A percentile compares a stretch with the other conserved stretches of the same genome.
Evolutionary conservation across 805 yeast species (phyloP).

Genomic region (Yarrowia sp.): DNA sequence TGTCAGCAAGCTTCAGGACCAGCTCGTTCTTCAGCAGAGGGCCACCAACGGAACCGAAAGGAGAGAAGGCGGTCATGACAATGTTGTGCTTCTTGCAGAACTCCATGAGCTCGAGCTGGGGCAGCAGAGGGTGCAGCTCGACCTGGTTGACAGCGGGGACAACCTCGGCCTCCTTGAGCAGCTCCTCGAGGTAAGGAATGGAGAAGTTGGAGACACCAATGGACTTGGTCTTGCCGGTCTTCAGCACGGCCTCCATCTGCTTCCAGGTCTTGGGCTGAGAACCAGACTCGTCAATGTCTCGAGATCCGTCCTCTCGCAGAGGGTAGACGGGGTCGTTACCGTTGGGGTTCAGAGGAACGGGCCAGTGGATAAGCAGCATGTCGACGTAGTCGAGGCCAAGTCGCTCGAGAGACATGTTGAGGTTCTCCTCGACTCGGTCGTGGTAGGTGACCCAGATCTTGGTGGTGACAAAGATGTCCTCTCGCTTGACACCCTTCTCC

Average conservation of each 20-base stretch:
- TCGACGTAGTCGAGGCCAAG: conserved; percentile 69
- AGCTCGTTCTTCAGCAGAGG: conserved; percentile 63
- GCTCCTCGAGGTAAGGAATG: conserved; percentile 57
- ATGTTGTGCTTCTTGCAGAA: conserved; percentile 62
- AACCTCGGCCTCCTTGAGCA: conserved; percentile 57
- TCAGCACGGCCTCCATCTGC: conserved; percentile 64
- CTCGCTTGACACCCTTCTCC: conserved; percentile 53
- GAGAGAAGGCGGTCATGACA: conserved; percentile 75
- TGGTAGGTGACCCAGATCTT: conserved; percentile 60
- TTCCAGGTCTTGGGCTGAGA: conserved; percentile 64
- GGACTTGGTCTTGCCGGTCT: conserved; percentile 57
- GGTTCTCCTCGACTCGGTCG: conserved; percentile 55
- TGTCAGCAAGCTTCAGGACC: conserved; percentile 62
- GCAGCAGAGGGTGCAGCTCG: conserved; percentile 76
- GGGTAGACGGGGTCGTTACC: conserved; percentile 49
- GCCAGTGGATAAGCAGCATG: conserved; percentile 73
- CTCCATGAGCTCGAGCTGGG: conserved; percentile 65
- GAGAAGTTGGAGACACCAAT: conserved; percentile 83
- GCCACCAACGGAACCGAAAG: conserved; percentile 69
- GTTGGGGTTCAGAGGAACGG: conserved; percentile 52
- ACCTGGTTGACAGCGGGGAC: conserved; percentile 78
- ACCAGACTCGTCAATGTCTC: conserved; percentile 49
- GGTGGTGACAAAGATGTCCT: conserved; percentile 66
- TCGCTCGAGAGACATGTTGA: conserved; percentile 59
- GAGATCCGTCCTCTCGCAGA: conserved; percentile 51